phyloP scores from a whole-genome alignment of 495 filamentous ascomycete genomes.

The Aspergillus carlsbadensis region DNA sequence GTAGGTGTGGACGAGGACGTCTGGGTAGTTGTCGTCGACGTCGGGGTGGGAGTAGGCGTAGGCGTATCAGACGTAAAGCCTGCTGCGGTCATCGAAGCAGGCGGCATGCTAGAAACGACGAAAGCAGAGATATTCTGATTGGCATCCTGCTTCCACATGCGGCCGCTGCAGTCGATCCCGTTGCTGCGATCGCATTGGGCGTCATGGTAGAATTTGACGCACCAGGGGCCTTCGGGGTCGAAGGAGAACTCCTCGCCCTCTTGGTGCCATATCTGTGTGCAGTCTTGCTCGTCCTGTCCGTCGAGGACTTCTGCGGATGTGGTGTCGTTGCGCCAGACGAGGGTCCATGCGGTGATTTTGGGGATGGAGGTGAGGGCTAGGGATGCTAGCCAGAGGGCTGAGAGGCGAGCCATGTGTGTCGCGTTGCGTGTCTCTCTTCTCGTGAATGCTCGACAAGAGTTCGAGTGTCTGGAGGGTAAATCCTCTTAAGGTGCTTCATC shows the following conservation, averaged over 20 bases:
- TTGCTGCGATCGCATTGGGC: slow-evolving; percentile 2
- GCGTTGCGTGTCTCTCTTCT: background rate
- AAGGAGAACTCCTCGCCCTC: slow-evolving; percentile 14
- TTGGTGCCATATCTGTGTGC: slow-evolving; percentile 19
- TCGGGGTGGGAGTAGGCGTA: background rate
- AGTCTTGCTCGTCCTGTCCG: background rate
- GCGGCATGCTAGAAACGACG: slow-evolving; percentile 16
- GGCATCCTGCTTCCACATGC: slow-evolving; percentile 3
- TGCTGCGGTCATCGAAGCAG: background rate
- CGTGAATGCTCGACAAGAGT: no score
- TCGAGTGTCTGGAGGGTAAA: no score
- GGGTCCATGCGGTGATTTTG: slow-evolving; percentile 10
- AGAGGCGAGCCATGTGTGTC: slow-evolving; percentile 1
- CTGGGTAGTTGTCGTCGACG: background rate
- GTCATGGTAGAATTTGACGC: slow-evolving; percentile 13
- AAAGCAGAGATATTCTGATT: slow-evolving; percentile 14
- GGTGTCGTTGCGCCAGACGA: slow-evolving; percentile 18
- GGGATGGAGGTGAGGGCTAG: background rate
- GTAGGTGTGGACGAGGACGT: slow-evolving; percentile 5
- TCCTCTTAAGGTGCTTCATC: background rate
- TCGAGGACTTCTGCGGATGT: background rate
- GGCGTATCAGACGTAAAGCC: slow-evolving; percentile 1
- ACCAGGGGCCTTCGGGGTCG: slow-evolving; percentile 19
- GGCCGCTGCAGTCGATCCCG: slow-evolving; percentile 11
- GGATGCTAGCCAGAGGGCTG: background rate